Evolutionary conservation across 768 basidiomycete genomes (phyloP).

Genomic region (Austroboletus eburneus): DNA sequence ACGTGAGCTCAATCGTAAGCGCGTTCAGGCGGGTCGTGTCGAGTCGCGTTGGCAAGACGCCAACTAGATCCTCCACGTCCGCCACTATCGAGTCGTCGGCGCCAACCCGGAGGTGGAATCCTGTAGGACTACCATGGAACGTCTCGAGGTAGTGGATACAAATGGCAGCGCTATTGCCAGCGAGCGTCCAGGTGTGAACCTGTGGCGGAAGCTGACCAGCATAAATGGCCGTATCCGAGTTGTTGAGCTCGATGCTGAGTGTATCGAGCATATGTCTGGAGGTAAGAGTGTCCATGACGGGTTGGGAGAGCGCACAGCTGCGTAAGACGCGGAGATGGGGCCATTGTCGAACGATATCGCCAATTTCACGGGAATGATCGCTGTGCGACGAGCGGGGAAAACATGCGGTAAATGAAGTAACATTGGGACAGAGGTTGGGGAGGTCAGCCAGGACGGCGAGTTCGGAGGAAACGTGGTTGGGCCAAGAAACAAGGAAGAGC

Average conservation of each 20-base stretch:
- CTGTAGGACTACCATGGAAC: constrained; percentile 12
- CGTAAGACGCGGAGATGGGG: constrained; percentile 13
- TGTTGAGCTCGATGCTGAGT: constrained; percentile 25
- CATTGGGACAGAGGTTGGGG: constrained; percentile 21
- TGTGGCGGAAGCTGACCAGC: constrained; percentile 17
- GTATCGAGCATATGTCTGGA: constrained; percentile 14
- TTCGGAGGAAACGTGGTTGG: constrained; percentile 19
- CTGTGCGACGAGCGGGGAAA: constrained; percentile 26
- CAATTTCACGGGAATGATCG: constrained; percentile 24
- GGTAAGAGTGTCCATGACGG: constrained; percentile 17
- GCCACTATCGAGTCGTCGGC: constrained; percentile 21
- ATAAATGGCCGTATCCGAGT: constrained; percentile 17
- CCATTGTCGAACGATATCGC: constrained; percentile 21
- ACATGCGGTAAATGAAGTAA: constrained; percentile 22
- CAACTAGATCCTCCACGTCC: constrained; percentile 15
- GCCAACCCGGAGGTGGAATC: constrained; percentile 21
- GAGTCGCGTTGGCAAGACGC: constrained; percentile 9
- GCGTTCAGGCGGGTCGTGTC: constrained; percentile 8
- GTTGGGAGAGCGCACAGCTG: constrained; percentile 19
- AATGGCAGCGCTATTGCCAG: constrained; percentile 19
- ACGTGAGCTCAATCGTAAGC: constrained; percentile 22
- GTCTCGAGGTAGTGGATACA: constrained; percentile 21
- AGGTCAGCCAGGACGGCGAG: constrained; percentile 18
- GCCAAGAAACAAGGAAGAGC: constrained; percentile 23
- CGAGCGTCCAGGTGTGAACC: constrained; percentile 19